A percentile compares a stretch with the other conserved stretches of the same genome.
Conservation (phyloP, 306 rosid species). For the Begonia fuchsioides region DNA sequence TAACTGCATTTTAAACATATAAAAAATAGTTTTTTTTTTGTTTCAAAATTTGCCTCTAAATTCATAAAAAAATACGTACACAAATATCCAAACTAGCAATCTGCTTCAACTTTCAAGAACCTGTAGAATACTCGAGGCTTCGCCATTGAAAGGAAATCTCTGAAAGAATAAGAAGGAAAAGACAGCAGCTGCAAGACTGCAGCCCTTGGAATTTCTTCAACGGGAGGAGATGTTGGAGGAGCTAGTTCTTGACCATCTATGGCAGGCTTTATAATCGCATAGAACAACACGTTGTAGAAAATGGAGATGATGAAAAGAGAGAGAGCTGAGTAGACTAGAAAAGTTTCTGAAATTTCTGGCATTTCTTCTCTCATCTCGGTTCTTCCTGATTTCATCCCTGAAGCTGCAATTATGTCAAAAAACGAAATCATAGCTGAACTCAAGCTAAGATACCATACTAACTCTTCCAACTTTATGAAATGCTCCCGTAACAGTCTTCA, state of each 20-base stretch:
- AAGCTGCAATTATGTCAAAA: conserved; percentile 25
- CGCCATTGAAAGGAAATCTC: not conserved
- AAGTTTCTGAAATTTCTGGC: conserved; percentile 37
- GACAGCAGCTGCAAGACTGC: conserved; percentile 5
- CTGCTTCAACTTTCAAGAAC: too few relatives aligned
- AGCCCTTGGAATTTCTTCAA: conserved; percentile 7
- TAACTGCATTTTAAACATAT: too few relatives aligned
- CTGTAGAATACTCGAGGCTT: not conserved
- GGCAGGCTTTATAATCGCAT: conserved; percentile 57
- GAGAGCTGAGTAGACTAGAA: conserved; percentile 30
- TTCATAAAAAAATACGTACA: too few relatives aligned
- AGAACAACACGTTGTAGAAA: conserved; percentile 51
- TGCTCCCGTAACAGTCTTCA: not conserved
- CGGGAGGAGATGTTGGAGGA: conserved; percentile 8
- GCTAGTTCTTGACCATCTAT: conserved; percentile 28
- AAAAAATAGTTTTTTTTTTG: too few relatives aligned
- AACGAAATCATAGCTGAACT: not conserved
- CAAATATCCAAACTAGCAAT: too few relatives aligned
- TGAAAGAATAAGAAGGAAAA: not conserved
- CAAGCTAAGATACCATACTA: not conserved
- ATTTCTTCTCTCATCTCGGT: conserved; percentile 11
- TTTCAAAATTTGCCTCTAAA: too few relatives aligned
- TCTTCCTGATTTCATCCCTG: conserved; percentile 23
- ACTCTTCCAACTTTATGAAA: not conserved
- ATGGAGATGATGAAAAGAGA: conserved; percentile 46